Percentiles rank a stretch among this genome's conserved stretches.
Evolutionary conservation across 257 asterid genomes (phyloP).

Genomic region (Rhazya stricta): DNA sequence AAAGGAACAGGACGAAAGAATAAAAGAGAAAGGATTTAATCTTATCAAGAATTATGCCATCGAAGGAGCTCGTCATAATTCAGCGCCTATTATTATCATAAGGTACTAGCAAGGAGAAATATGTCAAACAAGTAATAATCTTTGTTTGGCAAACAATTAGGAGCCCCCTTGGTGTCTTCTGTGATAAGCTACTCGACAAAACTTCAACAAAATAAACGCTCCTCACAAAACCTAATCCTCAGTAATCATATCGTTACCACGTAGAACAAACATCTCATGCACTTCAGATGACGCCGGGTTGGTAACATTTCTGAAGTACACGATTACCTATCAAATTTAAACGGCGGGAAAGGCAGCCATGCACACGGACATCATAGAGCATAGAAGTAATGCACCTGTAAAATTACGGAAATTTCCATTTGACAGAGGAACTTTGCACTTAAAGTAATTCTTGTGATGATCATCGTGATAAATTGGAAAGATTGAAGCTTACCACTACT

Average conservation of each 20-base stretch:
- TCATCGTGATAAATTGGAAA: not conserved
- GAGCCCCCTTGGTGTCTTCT: not conserved
- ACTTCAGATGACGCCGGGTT: not conserved
- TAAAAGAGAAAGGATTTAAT: not conserved
- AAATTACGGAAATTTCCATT: not conserved
- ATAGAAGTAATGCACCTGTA: not conserved
- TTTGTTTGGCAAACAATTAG: not conserved
- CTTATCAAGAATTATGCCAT: not conserved
- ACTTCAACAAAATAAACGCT: not conserved
- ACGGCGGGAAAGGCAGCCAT: not conserved
- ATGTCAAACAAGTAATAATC: not conserved
- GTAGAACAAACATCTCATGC: not conserved
- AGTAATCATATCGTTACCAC: not conserved
- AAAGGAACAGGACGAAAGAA: not conserved
- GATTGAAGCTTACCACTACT: not conserved
- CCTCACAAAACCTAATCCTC: not conserved
- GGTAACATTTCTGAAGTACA: not conserved
- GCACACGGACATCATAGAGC: not conserved
- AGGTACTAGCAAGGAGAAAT: not conserved
- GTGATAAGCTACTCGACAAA: not conserved
- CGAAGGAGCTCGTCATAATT: not conserved
- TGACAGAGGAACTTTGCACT: not conserved
- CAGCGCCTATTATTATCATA: not conserved
- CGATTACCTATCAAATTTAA: not conserved
- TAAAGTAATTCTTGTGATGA: not conserved